Evolutionary conservation across 2,329 filamentous ascomycete genomes (phyloP).

Genomic region (Fusarium sp.): DNA sequence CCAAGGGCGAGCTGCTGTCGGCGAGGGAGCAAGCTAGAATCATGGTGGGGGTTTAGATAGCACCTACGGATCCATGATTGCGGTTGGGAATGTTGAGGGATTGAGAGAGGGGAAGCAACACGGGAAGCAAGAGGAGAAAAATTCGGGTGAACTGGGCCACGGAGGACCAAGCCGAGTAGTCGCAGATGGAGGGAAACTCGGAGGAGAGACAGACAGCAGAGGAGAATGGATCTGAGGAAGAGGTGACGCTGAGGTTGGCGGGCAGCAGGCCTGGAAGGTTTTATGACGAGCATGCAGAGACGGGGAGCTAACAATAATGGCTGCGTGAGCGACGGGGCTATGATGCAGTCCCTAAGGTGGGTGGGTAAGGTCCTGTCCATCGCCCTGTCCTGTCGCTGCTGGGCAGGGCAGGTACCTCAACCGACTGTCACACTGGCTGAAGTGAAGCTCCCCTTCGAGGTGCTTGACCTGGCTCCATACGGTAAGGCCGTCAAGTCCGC

Average conservation of each 20-base stretch:
- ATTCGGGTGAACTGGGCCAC: constrained; percentile 17
- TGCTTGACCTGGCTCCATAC: constrained; percentile 24
- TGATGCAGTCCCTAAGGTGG: constrained; percentile 43
- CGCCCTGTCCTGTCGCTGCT: background rate
- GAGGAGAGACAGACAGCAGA: constrained; percentile 19
- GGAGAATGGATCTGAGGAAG: constrained; percentile 32
- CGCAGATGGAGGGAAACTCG: constrained; percentile 15
- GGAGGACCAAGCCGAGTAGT: constrained; percentile 15
- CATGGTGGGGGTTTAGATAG: constrained; percentile 41
- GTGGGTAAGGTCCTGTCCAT: constrained; percentile 19
- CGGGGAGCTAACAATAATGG: constrained; percentile 39
- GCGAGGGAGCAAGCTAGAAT: constrained; percentile 32
- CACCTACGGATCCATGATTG: constrained; percentile 45
- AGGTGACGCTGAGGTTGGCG: constrained; percentile 39
- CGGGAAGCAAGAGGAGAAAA: constrained; percentile 6
- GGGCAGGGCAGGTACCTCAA: background rate
- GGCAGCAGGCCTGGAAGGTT: constrained; percentile 43
- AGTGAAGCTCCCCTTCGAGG: constrained; percentile 22
- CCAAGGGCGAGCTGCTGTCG: constrained; percentile 28
- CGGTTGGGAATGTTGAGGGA: constrained; percentile 30
- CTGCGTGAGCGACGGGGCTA: constrained; percentile 44
- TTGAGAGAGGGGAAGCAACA: constrained; percentile 14
- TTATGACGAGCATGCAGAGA: constrained; percentile 45
- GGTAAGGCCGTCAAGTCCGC: constrained; percentile 14
- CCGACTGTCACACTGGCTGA: background rate